Base-by-base conservation (phyloP, 1,284 basidiomycete genomes). In the Apiotrichum brassicae region DNA sequence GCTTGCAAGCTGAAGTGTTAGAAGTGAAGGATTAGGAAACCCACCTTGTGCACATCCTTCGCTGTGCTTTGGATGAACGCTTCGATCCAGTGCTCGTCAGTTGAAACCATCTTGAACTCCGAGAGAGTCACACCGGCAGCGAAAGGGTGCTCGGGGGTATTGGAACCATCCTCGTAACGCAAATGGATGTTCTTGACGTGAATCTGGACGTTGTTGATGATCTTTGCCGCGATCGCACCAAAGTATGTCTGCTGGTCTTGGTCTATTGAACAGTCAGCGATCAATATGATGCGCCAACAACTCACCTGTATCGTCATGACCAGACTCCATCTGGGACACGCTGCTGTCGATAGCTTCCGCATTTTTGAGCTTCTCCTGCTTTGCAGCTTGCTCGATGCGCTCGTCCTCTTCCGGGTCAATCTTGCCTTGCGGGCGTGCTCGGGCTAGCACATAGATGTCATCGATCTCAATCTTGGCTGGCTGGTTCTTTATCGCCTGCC, bases 201-300 rank as follows among this genome's bases (percentile, higher is more conserved):
- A 33, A 98, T 83, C 75, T 99, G 95, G 16, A 98, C 74, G 67
- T 99, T 99, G 74, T 98, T 95, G 60, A 98, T 82, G 54, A 99
- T 84, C 70, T 95, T 94, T 42, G 87, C 82, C 43, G 87, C 83
- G 53, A 99, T 77, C 18, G 91, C 92, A 42, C 87, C 81, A 60
- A 88, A 78, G 68, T 94, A 85, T 14, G 82, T 78, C 37, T 84
- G 80, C 55, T 85, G 80, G 63, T 81, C 82, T 77, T 32, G 42
- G n/a, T 34, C n/a, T 14, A n/a, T 14, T 34, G 12, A 34, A 22
- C n/a, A 24, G 23, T 28, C 28, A 30, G 9, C 8, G 14, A 18
- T 16, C 22, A 12, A 12, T 12, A 18, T 8, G 8, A 30, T 14
- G 28, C 28, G 28, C 12, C 25, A 7, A n/a, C 25, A 18, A 48